These are phyloP conservation scores for Albugo laibachii DNA, from an alignment of 352 stramenopile species.

Conservation along the genomic window DNA sequence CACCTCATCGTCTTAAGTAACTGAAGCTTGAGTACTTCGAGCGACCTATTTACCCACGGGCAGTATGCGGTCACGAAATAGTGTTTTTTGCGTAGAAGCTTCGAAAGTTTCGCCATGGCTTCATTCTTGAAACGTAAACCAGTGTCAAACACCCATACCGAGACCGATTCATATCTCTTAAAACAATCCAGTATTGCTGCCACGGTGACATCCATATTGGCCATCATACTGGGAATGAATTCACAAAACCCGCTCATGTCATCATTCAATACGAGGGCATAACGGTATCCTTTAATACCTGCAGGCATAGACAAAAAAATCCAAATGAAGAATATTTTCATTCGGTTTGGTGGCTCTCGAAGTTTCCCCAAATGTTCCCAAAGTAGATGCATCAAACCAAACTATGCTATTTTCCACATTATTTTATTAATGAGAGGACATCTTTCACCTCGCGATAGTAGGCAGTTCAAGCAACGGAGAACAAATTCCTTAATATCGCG, in stretches of 20 bases:
- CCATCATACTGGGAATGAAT: conserved; percentile 5
- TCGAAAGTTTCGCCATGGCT: conserved; percentile 7
- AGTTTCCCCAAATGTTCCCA: too few species aligned
- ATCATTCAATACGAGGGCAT: conserved; percentile 14
- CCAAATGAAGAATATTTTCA: too few species aligned
- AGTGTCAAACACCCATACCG: conserved; percentile 11
- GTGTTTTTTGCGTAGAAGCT: conserved; percentile 5
- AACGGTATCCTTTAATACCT: conserved; percentile 5
- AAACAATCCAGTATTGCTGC: conserved; percentile 1
- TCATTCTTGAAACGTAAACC: too few species aligned
- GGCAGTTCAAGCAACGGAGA: too few species aligned
- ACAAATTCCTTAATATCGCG: conserved; percentile 10
- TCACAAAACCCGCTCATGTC: conserved; percentile 12
- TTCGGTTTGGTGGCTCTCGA: too few species aligned
- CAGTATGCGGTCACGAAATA: conserved; percentile 12
- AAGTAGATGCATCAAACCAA: too few species aligned
- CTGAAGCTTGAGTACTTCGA: conserved; percentile 12
- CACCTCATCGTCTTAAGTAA: conserved; percentile 5
- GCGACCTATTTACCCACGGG: conserved; percentile 13
- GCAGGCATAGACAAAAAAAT: too few species aligned
- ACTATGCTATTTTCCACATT: too few species aligned
- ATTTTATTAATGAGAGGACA: too few species aligned
- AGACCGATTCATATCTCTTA: conserved; percentile 10
- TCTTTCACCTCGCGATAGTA: too few species aligned
- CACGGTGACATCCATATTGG: background rate